Base-by-base conservation (phyloP, 768 basidiomycete genomes). In the Mycena vulgaris region DNA sequence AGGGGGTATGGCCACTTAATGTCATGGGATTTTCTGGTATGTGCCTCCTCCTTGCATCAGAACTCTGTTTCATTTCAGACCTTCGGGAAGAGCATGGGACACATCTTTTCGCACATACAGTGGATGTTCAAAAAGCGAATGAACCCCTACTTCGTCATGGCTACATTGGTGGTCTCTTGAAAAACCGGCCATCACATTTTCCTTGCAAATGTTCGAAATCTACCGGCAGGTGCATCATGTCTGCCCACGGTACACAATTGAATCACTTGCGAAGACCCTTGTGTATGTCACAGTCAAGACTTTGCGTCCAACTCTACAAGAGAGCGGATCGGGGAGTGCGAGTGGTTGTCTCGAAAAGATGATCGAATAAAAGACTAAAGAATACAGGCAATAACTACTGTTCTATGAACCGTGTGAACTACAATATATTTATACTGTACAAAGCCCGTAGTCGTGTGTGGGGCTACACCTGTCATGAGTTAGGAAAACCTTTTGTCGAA, bases 151-250 rank as follows among this genome's bases (percentile, higher is more conserved):
- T 61, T 7, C 45, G 59, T 6, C 31, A 48, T 3, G 59, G 59
- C 10, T 61, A 48, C 16, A 47, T 61, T 28, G 59, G 59, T 14
- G 45, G 59, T 61, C 59, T 1, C 59, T 45, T 2, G 30, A 31
- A 11, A 19, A 61, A n/a, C 59, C 59, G 4, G 13, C 59, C 21
- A 30, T 58, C 10, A 40, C 57, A 0, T 58, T 58, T 40, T 58
- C 57, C 0, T 1, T 58, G 14, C 25, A n/a, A 17, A 58, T 40
- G 1, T 31, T 58, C 10, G 57, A 58, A 11, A 49, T 61, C 1
- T 61, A 61, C 47, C 45, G 59, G 21, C 59, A 61, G 31, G 13
- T 61, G 2, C 56, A 57, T 19, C 56, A 39, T 28, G 39, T 57
- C 4, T 57, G 56, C 19, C 56, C 56, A 13, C 39, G 56, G 14